phyloP scores from a whole-genome alignment of 2,329 filamentous ascomycete species.

The Aspergillus eucalypticola region DNA sequence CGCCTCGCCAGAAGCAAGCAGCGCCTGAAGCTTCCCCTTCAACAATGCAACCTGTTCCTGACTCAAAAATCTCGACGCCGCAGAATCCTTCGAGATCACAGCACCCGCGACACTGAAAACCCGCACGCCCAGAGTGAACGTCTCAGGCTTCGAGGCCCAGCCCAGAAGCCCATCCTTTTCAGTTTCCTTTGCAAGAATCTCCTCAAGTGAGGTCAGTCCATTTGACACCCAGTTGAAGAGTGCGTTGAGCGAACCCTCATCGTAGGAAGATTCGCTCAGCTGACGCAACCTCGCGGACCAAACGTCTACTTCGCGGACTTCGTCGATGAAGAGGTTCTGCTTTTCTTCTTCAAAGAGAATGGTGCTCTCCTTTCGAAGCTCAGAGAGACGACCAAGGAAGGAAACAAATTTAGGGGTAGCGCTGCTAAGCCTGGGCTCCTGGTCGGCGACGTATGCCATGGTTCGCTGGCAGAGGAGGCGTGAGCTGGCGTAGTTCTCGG shows the following conservation, averaged over 20 bases:
- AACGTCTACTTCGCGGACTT: constrained; percentile 69
- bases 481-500: constrained; percentile 35
- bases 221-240: constrained; percentile 36
- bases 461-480: constrained; percentile 36
- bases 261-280: constrained; percentile 28
- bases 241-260: constrained; percentile 21
- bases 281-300: constrained; percentile 61
- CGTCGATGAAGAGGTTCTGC: constrained; percentile 90
- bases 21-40: constrained; percentile 24
- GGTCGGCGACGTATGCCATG: constrained; percentile 42
- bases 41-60: constrained; percentile 18
- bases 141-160: constrained; percentile 68
- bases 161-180: constrained; percentile 67
- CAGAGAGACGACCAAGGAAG: constrained; percentile 33
- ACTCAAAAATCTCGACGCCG: constrained; percentile 19
- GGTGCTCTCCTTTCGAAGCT: constrained; percentile 41
- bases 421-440: constrained; percentile 28
- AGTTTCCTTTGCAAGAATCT: constrained; percentile 28
- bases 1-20: constrained; percentile 26
- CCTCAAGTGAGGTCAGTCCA: constrained; percentile 32
- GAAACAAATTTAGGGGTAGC: constrained; percentile 21
- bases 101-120: constrained; percentile 41
- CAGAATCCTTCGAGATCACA: constrained; percentile 28
- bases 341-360: constrained; percentile 82
- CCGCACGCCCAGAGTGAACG: constrained; percentile 55